phyloP scores from a whole-genome alignment of 2,329 filamentous ascomycete genomes.

The Tolypocladium album region DNA sequence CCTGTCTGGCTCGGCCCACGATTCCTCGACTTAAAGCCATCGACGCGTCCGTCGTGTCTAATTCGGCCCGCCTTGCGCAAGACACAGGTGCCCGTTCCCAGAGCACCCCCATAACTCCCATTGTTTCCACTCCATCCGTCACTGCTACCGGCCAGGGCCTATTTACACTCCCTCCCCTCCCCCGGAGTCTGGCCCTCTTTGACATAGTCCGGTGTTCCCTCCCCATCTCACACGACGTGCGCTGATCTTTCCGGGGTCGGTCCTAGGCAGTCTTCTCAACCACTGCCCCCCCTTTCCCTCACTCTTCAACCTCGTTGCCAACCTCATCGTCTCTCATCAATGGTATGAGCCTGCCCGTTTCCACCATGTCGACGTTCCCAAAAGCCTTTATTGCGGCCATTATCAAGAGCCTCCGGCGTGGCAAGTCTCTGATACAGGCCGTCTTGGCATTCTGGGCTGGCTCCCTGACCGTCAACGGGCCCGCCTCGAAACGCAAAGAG shows the following conservation, averaged over 20 bases:
- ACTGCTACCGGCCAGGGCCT: neutral
- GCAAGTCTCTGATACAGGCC: conserved; percentile 48
- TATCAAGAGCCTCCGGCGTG: conserved; percentile 46
- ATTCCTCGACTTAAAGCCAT: conserved; percentile 1
- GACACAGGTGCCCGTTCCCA: neutral
- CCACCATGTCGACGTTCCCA: conserved; percentile 46
- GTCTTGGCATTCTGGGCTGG: conserved; percentile 44
- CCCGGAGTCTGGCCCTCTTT: neutral
- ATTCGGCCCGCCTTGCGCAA: neutral
- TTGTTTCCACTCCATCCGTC: neutral
- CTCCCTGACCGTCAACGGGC: conserved; percentile 24
- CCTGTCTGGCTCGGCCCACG: neutral
- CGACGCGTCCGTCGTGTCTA: conserved; percentile 5
- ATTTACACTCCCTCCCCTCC: neutral
- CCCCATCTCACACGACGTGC: neutral
- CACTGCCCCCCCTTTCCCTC: neutral
- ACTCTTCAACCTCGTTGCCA: neutral
- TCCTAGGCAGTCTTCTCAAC: neutral
- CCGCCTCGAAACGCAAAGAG: conserved; percentile 10
- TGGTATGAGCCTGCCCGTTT: conserved; percentile 41
- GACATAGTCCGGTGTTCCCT: neutral
- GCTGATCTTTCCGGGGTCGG: neutral
- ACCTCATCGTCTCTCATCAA: conserved; percentile 3
- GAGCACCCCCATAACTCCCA: neutral
- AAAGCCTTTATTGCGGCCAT: conserved; percentile 43